Conservation (phyloP, 1,139 yeast genomes). For the Sugiyamaella neomexicana region DNA sequence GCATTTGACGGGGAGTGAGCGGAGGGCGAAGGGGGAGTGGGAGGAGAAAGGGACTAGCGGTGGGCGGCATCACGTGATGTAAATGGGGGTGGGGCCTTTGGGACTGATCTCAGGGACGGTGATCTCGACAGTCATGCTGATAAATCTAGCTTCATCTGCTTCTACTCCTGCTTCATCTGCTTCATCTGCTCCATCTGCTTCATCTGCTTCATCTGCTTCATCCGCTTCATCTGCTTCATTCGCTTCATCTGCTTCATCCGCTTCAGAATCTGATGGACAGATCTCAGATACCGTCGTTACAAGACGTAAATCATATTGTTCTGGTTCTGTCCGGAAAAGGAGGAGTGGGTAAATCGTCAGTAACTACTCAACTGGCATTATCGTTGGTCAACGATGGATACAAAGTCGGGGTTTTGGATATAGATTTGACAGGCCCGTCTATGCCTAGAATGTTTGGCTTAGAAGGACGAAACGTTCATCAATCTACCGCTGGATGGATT, state of each 20-base stretch:
- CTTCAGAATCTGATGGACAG: too few species aligned
- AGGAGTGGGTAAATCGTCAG: constrained; percentile 97
- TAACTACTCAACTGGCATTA: constrained; percentile 89
- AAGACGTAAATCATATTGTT: constrained; percentile 70
- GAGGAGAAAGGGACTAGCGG: too few species aligned
- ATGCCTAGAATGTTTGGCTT: constrained; percentile 95
- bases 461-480: constrained; percentile 76
- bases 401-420: constrained; percentile 89
- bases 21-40: too few species aligned
- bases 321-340: constrained; percentile 90
- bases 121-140: not conserved
- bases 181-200: too few species aligned
- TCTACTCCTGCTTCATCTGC: too few species aligned
- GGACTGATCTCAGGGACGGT: too few species aligned
- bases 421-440: constrained; percentile 96
- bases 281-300: constrained; percentile 44
- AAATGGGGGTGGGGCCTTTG: too few species aligned
- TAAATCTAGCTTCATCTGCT: not conserved
- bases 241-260: not conserved
- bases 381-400: constrained; percentile 67
- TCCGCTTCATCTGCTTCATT: not conserved
- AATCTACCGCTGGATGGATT: constrained; percentile 84
- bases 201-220: too few species aligned
- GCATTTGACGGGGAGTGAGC: not conserved
- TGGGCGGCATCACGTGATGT: constrained; percentile 3